Conservation (phyloP, 208 protist species). For the Endotrypanum monterogeii region DNA sequence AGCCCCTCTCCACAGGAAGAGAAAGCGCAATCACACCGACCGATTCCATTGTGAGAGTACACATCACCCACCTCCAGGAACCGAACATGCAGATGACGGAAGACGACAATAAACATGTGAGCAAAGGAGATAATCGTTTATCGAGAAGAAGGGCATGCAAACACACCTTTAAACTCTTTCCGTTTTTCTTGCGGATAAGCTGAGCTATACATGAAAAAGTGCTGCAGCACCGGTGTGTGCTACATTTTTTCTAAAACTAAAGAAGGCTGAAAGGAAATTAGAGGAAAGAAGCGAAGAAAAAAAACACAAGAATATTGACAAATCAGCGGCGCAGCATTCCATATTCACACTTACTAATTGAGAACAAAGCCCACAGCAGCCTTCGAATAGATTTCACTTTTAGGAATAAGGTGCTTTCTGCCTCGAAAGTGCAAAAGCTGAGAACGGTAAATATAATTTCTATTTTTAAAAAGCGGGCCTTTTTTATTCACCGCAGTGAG, state of each 20-base stretch:
- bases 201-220: neutral
- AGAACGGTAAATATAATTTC: too few relatives aligned
- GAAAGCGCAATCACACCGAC: neutral
- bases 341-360: neutral
- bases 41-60: neutral
- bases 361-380: neutral
- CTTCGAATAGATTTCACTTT: neutral
- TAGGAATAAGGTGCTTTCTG: neutral
- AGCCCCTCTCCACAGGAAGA: neutral
- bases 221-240: neutral
- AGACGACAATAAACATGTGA: neutral
- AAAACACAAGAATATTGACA: neutral
- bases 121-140: neutral
- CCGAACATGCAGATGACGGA: neutral
- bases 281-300: neutral
- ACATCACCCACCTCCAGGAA: neutral
- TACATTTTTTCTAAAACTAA: too few relatives aligned
- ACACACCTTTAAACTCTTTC: neutral
- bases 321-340: neutral
- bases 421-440: neutral
- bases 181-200: neutral
- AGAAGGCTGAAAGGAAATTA: neutral
- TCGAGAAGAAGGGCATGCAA: constrained; percentile 1
- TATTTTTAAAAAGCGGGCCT: neutral
- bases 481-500: neutral